Base-by-base conservation (phyloP, 768 basidiomycete genomes). In the Lactifluus echinatus region DNA sequence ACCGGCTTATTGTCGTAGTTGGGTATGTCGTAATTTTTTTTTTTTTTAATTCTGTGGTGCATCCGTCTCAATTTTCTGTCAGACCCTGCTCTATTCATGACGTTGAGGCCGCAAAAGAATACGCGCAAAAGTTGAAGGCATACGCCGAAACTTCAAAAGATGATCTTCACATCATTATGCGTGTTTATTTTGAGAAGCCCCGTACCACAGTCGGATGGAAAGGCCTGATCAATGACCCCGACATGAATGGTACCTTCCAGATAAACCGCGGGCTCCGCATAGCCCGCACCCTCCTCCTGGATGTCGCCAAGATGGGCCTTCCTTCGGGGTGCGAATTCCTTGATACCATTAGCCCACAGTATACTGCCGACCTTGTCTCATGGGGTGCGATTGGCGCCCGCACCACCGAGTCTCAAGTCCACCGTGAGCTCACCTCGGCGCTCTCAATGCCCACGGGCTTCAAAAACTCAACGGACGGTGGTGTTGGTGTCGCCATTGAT, bases 181-280 rank as follows among this genome's bases (percentile, higher is more conserved):
- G 93, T 26, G 93, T 97, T 64, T 98, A 99, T 76, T 99, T 98
- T 67, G 95, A 98, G 66, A 98, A 98, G 66, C 87, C 87, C 1
- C 79, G 95, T 29, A 98, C 95, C 7, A 97, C 95, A 0, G 87
- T 98, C 47, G 96, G 96, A 26, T 99, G 95, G 95, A 99, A 99
- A 71, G 95, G 95, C 36, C 81, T 98, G 61, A 97, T 98, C 73
- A 98, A 97, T 68, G 93, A 97, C 66, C 94, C 95, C 6, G 89
- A 92, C 53, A 84, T 97, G 76, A 93, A 97, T 71, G 81, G 85
- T 52, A 84, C 77, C 66, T 97, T 89, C 82, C 89, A 93, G 64
- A 98, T 98, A 72, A 99, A 99, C 81, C 88, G 87, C 65, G 96
- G 96, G 17, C 79, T 99, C 29, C 85, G 93, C 28, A 80, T 85